Evolutionary conservation across 2,329 filamentous ascomycete genomes (phyloP), one percentile per base, ranked within the genome.

Genomic region (Aspergillus unguis): DNA sequence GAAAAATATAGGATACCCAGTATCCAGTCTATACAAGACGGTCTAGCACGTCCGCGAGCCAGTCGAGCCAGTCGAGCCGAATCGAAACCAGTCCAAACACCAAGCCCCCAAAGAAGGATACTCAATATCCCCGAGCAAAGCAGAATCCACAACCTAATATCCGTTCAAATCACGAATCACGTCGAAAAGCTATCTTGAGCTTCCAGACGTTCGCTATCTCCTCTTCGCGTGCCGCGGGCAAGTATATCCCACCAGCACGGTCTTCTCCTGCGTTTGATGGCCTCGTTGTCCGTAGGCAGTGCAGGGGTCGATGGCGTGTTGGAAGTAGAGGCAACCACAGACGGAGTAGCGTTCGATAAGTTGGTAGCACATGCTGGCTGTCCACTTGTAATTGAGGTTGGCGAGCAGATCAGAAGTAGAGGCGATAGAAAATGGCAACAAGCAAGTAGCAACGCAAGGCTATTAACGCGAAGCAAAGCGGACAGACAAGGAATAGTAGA

Each of bases 241-340:
- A 48, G 86, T 81, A 67, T 94, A 94, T 47, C 91, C 92, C 26
- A 96, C 90, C 23, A 89, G 78, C 47, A 96, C 87, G 5, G 83
- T 88, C 68, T 87, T 86, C 65, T 88, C 85, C 60, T 90, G 83
- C 52, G 92, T 76, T 42, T 65, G 63, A 66, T 96, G 91, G 43
- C 86, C 86, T 45, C 83, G 82, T 54, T 87, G 85, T 55, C 87
- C 88, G 68, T 90, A 90, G 33, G 83, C 79, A 44, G 84, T 78
- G 69, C 91, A 96, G 55, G 88, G 87, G 66, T 96, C 91, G 63
- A 96, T 80, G 44, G 88, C 85, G 70, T 96, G 92, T 66, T 86
- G 81, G 77, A 92, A 90, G 78, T 96, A 95, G 62, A 92, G 80
- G 74, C 91, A 96, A 58, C 85, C 83, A 80, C 91, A 96, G 51